Evolutionary conservation across 2,329 filamentous ascomycete genomes (phyloP).

Genomic region (Fusarium annulatum): DNA sequence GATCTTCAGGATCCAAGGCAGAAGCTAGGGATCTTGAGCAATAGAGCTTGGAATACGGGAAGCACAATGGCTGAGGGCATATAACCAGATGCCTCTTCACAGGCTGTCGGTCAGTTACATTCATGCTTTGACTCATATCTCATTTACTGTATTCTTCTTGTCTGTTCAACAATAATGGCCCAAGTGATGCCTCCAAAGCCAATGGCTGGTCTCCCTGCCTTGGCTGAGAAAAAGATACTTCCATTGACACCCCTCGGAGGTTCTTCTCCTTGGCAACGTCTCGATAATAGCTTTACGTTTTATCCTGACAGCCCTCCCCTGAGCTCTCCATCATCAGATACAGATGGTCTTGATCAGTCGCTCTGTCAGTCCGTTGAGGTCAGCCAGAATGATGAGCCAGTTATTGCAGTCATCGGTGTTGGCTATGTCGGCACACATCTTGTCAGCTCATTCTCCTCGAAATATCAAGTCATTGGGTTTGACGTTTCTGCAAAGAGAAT

Average conservation of each 20-base stretch:
- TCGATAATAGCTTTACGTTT: slow-evolving; percentile 10
- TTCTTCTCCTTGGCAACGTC: slow-evolving; percentile 7
- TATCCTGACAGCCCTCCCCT: slow-evolving; percentile 27
- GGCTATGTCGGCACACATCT: slow-evolving; percentile 64
- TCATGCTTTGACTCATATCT: neutral
- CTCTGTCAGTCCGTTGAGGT: neutral
- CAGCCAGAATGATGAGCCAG: slow-evolving; percentile 36
- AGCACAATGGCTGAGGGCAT: neutral
- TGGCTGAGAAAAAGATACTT: neutral
- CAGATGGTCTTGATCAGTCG: neutral
- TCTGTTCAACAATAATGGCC: neutral
- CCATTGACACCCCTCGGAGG: slow-evolving; percentile 6
- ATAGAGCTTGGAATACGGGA: neutral
- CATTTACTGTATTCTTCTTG: neutral
- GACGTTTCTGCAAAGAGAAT: slow-evolving; percentile 56
- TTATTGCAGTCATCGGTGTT: slow-evolving; percentile 62
- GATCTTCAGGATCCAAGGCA: slow-evolving; percentile 6
- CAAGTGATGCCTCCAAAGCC: slow-evolving; percentile 1
- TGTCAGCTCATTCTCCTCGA: slow-evolving; percentile 53
- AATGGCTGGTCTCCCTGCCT: neutral
- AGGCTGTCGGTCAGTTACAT: neutral
- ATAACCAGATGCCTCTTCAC: slow-evolving; percentile 11
- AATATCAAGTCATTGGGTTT: slow-evolving; percentile 58
- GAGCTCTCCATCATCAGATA: slow-evolving; percentile 9
- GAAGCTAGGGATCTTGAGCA: neutral